Percentiles rank a stretch among this genome's conserved stretches.
phyloP scores from a whole-genome alignment of 495 filamentous ascomycete genomes.

The Chaetomium fimeti region DNA sequence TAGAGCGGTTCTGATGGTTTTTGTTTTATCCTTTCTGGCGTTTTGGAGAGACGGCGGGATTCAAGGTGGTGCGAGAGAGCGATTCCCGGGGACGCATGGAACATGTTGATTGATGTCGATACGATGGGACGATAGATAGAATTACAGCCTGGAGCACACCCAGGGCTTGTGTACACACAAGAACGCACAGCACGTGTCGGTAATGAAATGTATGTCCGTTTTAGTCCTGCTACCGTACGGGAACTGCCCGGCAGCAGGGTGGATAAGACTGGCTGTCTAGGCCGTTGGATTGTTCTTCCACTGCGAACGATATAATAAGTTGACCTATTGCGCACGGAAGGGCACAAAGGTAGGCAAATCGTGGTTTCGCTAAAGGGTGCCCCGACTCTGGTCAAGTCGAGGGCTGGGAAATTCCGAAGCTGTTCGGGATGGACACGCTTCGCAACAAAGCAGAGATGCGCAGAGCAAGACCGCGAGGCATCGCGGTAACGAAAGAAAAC shows the following conservation, averaged over 20 bases:
- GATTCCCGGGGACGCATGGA: no score
- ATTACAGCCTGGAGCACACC: background rate
- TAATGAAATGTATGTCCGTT: constrained; percentile 51
- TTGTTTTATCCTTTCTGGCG: background rate
- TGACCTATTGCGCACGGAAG: constrained; percentile 53
- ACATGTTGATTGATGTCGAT: background rate
- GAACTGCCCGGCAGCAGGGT: constrained; percentile 53
- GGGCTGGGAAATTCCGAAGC: background rate
- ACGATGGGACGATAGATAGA: background rate
- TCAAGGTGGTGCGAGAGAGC: background rate
- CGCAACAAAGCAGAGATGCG: background rate
- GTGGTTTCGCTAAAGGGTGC: constrained; percentile 39
- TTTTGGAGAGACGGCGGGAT: background rate
- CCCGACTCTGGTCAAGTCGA: background rate
- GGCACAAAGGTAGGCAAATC: constrained; percentile 57
- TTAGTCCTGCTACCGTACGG: constrained; percentile 59
- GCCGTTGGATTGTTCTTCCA: constrained; percentile 57
- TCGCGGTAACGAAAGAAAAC: constrained; percentile 1
- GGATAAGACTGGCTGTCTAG: constrained; percentile 63
- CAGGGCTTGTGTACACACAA: background rate
- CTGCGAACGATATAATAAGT: constrained; percentile 56
- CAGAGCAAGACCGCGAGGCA: background rate
- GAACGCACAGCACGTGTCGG: background rate
- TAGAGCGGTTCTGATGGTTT: background rate
- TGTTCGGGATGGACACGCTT: background rate